These are phyloP conservation scores for Fusarium sp. DNA, from an alignment of 2,329 filamentous ascomycete species.

Conservation along the genomic window DNA sequence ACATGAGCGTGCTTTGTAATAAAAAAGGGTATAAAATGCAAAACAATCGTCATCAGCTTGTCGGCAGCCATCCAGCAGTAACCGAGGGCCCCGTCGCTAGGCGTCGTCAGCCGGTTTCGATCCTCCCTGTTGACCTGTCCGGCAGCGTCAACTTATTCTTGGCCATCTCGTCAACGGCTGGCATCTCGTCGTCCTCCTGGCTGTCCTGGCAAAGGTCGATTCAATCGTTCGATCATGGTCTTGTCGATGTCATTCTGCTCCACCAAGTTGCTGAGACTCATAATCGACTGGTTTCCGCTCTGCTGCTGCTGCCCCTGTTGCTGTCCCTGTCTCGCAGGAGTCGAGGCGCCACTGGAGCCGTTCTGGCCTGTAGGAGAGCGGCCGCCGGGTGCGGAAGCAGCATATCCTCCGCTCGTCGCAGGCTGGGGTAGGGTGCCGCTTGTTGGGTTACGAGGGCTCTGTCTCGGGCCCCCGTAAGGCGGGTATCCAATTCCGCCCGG, in stretches of 20 bases:
- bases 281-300: conserved; percentile 55
- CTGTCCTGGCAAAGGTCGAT: conserved; percentile 48
- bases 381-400: conserved; percentile 45
- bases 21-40: conserved; percentile 35
- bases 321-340: conserved; percentile 47
- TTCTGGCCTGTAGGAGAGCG: conserved; percentile 54
- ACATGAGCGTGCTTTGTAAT: conserved; percentile 23
- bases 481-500: conserved; percentile 57
- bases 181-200: conserved; percentile 33
- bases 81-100: conserved; percentile 29
- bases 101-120: conserved; percentile 28
- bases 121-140: conserved; percentile 42
- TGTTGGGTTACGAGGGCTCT: conserved; percentile 55
- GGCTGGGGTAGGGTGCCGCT: conserved; percentile 48
- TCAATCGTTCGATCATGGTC: conserved; percentile 66
- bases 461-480: conserved; percentile 51
- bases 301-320: neutral
- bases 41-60: conserved; percentile 34
- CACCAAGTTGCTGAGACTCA: conserved; percentile 66
- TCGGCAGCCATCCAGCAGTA: conserved; percentile 33
- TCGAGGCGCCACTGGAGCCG: conserved; percentile 53
- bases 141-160: conserved; percentile 41
- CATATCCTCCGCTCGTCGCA: conserved; percentile 40
- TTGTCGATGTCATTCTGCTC: conserved; percentile 67
- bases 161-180: conserved; percentile 33